Evolutionary conservation across 169 alveolate species (phyloP).

Genomic region (Plasmodium berghei): DNA sequence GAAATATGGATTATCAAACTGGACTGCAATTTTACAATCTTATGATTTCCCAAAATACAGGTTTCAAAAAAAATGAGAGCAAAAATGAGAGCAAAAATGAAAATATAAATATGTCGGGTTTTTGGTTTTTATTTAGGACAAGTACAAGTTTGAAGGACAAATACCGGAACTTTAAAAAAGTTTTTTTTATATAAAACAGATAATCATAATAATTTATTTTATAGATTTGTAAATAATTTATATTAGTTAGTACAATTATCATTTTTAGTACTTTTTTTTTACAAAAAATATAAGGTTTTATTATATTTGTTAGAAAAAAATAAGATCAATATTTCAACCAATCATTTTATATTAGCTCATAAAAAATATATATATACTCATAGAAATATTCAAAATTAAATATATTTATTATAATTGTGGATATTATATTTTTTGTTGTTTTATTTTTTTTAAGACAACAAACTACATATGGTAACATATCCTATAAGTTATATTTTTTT

Average conservation of each 20-base stretch:
- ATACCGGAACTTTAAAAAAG: conserved; percentile 43
- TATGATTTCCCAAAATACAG: conserved; percentile 30
- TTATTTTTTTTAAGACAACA: too few relatives aligned
- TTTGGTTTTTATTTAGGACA: conserved; percentile 9
- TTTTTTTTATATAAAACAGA: conserved; percentile 30
- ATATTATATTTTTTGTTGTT: too few relatives aligned
- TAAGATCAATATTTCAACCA: too few relatives aligned
- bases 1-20: conserved; percentile 33
- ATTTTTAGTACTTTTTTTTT: too few relatives aligned
- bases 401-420: too few relatives aligned
- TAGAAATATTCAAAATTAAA: not conserved
- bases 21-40: conserved; percentile 42
- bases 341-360: too few relatives aligned
- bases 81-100: conserved; percentile 1
- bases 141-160: conserved; percentile 49
- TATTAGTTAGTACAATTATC: not conserved
- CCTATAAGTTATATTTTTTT: too few relatives aligned
- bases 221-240: not conserved
- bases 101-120: not conserved
- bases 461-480: too few relatives aligned
- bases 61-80: conserved; percentile 4
- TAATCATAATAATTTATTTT: not conserved
- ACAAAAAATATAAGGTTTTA: too few relatives aligned
- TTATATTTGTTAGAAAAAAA: too few relatives aligned
- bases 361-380: not conserved